Evolutionary conservation across 1,284 basidiomycete species (phyloP), one percentile per base, ranked within the genome.

Genomic region (Pterula multifida): DNA sequence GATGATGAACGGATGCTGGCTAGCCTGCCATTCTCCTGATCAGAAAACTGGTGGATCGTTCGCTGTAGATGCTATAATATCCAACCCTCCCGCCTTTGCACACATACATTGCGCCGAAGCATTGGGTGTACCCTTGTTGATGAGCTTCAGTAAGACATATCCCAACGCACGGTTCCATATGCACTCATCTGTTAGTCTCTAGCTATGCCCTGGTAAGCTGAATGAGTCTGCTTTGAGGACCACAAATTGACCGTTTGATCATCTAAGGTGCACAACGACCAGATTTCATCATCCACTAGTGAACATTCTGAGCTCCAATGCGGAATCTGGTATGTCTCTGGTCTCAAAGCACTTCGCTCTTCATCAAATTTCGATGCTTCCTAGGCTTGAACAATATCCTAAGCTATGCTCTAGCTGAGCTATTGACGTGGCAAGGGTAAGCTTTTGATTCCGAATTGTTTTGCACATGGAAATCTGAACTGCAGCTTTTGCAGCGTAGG

Each of bases 71-170:
- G 77, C 78, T 0, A 79, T 82, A 48, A 80, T 84, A 47, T 74
- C 73, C 25, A 82, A 81, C 57, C 79, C 81, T 9, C 78, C 79
- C 2, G 69, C 75, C 1, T 81, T 82, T 56, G 79, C 75, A 0
- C 78, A 81, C 62, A 63, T 81, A 3, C 79, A 81, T 55, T 74
- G 79, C 47, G 79, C 80, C 0, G 79, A 84, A 57, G 78, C 78
- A 3, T 60, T 82, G 2, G 79, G 79, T 1, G 68, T 83, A 35
- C 80, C 80, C 0, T 60, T 81, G 6, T 65, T 75, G 28, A 61
- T 81, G 55, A 74, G 70, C 28, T 79, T 78, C 58, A 82, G 78
- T 78, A 52, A 56, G 76, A 64, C 28, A 22, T 22, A 22, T 50
- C 47, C 21, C 47, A 48, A 24, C 51, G 17, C 48, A 47, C n/a